phyloP scores from a whole-genome alignment of 805 yeast genomes.

The Hanseniaspora valbyensis region DNA sequence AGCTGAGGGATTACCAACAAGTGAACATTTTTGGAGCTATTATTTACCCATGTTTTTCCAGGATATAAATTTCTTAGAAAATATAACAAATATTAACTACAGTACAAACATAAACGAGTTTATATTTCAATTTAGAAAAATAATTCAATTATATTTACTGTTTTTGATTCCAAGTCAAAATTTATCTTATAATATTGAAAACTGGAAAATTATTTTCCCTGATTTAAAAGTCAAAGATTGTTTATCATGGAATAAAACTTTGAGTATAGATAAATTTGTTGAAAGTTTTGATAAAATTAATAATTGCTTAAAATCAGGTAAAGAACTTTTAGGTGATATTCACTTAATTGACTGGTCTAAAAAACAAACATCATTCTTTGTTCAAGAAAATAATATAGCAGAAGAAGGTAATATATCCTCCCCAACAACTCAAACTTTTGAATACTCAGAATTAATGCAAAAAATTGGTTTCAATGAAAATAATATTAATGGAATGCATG shows the following conservation, averaged over 20 bases:
- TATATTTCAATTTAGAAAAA: slow-evolving; percentile 8
- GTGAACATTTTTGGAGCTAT: slow-evolving; percentile 8
- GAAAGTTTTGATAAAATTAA: slow-evolving; percentile 8
- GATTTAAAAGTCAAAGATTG: background rate
- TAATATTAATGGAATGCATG: background rate
- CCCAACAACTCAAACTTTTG: background rate
- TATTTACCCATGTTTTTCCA: slow-evolving; percentile 12
- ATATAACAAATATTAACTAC: background rate
- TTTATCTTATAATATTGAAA: background rate
- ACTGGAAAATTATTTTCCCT: background rate
- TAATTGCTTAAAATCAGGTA: background rate
- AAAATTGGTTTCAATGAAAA: background rate
- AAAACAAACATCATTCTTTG: background rate
- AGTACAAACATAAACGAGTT: background rate
- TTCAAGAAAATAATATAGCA: background rate
- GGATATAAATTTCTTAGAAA: background rate
- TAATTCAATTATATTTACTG: slow-evolving; percentile 6
- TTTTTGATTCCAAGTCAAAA: slow-evolving; percentile 4
- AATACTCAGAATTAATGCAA: slow-evolving; percentile 12
- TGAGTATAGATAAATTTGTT: background rate
- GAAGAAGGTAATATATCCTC: background rate
- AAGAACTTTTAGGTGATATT: slow-evolving; percentile 1
- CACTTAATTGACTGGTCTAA: slow-evolving; percentile 1
- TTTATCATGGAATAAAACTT: background rate
- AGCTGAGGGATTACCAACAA: background rate